Evolutionary conservation across 2,329 filamentous ascomycete genomes (phyloP), one percentile per base, ranked within the genome.

Genomic region (Tolypocladium album): DNA sequence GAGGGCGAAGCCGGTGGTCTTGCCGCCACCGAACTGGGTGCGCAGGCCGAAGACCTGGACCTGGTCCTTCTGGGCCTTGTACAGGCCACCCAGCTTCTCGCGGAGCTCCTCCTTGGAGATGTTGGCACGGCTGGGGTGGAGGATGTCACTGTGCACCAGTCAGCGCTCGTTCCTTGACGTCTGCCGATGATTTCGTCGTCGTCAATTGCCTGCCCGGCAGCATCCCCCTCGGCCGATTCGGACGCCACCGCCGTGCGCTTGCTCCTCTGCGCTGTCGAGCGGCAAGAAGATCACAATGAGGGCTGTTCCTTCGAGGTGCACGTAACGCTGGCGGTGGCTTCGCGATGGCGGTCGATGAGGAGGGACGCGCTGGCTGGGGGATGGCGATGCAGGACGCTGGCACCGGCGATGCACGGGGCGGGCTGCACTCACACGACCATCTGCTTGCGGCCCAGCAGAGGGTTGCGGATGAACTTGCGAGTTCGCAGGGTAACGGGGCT

Each of bases 381-480:
- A 12, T 13, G 45, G n/a, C 57, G 47, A 58, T 34, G 22, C 24
- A 55, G n/a, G 50, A 34, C 39, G 27, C 7, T 1, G 27, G 50
- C 50, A 27, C 34, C 53, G 40, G 42, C 52, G 57, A 58, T 58
- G 55, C 31, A 56, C 50, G 52, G n/a, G 38, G 59, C 58, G 66
- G 66, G 62, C 65, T 66, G 70, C 70, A 88, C 89, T 87, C 91
- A 97, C 93, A 97, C 90, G 82, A 97, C 93, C 91, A 97, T 96
- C 88, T 97, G 93, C 87, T 96, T 96, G 80, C 93, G 90, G 79
- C 89, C 91, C 78, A 99, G 88, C 76, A 99, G 91, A 79, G 94
- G 90, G 88, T 99, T 99, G 85, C 92, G 91, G 83, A 97, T 95
- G 90, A 99, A 99, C 86, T 97, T 97, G 90, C 94, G 93, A 82